Conservation (phyloP, 208 protist species). For the Trypanosoma avium region DNA sequence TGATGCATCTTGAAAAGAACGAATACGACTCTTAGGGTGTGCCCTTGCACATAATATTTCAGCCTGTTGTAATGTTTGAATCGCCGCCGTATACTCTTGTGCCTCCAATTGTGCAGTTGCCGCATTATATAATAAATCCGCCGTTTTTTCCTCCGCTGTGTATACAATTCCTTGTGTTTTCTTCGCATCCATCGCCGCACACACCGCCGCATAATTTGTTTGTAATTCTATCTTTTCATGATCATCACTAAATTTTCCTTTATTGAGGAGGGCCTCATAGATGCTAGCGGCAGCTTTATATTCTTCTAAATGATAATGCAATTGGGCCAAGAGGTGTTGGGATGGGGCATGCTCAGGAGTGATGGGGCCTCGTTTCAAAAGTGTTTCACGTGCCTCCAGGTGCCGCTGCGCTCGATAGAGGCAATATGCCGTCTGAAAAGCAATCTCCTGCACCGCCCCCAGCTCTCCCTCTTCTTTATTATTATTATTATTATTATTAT, state of each 20-base stretch:
- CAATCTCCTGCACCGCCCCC: slow-evolving; percentile 34
- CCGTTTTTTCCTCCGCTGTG: slow-evolving; percentile 59
- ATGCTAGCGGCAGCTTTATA: slow-evolving; percentile 60
- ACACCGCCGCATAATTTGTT: slow-evolving; percentile 75
- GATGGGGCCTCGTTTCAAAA: slow-evolving; percentile 30
- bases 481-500: no score
- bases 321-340: slow-evolving; percentile 74
- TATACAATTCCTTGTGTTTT: slow-evolving; percentile 50
- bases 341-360: slow-evolving; percentile 38
- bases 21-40: slow-evolving; percentile 45
- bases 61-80: slow-evolving; percentile 61
- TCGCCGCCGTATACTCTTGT: slow-evolving; percentile 49
- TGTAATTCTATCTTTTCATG: slow-evolving; percentile 72
- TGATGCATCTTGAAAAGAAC: slow-evolving; percentile 52
- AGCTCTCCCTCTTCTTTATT: no score
- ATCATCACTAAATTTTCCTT: slow-evolving; percentile 57
- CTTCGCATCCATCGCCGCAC: slow-evolving; percentile 31
- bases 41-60: slow-evolving; percentile 51
- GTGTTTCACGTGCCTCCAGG: slow-evolving; percentile 44
- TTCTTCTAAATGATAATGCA: slow-evolving; percentile 84
- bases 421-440: slow-evolving; percentile 79
- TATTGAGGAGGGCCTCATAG: slow-evolving; percentile 57
- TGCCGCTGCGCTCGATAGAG: slow-evolving; percentile 67
- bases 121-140: slow-evolving; percentile 79
- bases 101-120: slow-evolving; percentile 67